Base-by-base conservation (phyloP, 345 rosid species). In the Balakata baccata region DNA sequence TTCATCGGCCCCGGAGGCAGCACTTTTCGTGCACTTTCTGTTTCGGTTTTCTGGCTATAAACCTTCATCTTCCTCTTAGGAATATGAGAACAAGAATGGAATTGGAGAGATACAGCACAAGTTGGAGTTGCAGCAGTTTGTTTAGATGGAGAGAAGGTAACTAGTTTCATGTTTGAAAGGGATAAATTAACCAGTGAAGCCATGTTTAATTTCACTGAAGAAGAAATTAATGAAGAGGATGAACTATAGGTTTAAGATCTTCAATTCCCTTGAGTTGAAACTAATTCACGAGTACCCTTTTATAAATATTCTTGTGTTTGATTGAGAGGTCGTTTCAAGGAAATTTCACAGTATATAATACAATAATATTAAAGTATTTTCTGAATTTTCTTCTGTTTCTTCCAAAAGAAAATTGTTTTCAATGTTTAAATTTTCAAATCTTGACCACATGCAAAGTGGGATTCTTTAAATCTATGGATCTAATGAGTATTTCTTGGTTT, bases 1-100 rank as follows among this genome's bases (percentile, higher is more conserved):
- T 80, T 80, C 62, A 43, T 12, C 29, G 83, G 79, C 8, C 83
- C 80, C 12, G 83, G 77, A 46, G 76, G 74, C 9, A 76, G 62
- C n/a, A 25, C 74, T 60, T 74, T 34, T 1, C 16, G 18, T 22
- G 34, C 12, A 3, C 6, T 57, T 0, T 58, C 29, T 3, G 37
- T 5, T 60, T 23, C 60, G 10, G 64, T 11, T 20, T 7, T 65
- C 11, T 64, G 60, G 64, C 70, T 52, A 14, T 17, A 16, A n/a
- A 73, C 53, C 20, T 43, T 73, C 11, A 53, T 16, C 23, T 10
- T 20, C 5, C 53, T n/a, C 11, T 23, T n/a, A 13, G n/a, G 39
- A 38, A 66, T 10, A 6, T 20, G 7, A 37, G 62, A 11, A 50
- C 61, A 11, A 63, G 62, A 13, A 39, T n/a, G 20, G 59, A 34